A percentile compares a stretch with the other conserved stretches of the same genome.
These are phyloP conservation scores for Zostera marina DNA, from an alignment of 116 monocot species.

Conservation along the genomic window DNA sequence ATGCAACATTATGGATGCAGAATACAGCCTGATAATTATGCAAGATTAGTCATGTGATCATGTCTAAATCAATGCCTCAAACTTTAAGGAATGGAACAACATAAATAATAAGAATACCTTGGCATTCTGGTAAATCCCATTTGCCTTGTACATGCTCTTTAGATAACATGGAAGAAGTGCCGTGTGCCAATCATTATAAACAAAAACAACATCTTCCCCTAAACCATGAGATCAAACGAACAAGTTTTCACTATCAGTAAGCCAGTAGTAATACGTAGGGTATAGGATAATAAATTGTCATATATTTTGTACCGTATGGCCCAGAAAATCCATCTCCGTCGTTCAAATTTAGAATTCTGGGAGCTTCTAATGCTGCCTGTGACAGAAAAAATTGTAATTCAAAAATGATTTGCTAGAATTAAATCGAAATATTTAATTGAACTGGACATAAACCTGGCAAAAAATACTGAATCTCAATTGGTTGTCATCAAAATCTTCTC, in stretches of 20 bases:
- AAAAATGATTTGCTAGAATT: background rate
- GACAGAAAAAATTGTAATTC: background rate
- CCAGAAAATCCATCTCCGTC: slow-evolving; percentile 31
- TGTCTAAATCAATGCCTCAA: background rate
- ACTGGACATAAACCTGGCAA: slow-evolving; percentile 18
- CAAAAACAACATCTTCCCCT: slow-evolving; percentile 84
- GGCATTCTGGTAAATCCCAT: slow-evolving; percentile 64
- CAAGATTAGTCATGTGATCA: background rate
- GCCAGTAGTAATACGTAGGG: too few species aligned
- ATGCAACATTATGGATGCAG: slow-evolving; percentile 90
- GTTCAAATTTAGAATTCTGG: slow-evolving; percentile 52
- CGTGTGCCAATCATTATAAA: slow-evolving; percentile 88
- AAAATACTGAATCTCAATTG: slow-evolving; percentile 52
- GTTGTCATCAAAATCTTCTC: slow-evolving; percentile 63
- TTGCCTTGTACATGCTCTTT: slow-evolving; percentile 55
- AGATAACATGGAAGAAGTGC: slow-evolving; percentile 64
- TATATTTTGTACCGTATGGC: slow-evolving; percentile 44
- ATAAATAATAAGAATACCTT: slow-evolving; percentile 16
- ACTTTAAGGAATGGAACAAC: background rate
- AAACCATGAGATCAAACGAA: slow-evolving; percentile 1
- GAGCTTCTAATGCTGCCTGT: slow-evolving; percentile 77
- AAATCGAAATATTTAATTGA: background rate
- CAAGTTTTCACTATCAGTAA: background rate
- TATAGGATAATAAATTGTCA: too few species aligned
- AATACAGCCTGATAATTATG: slow-evolving; percentile 31